These are phyloP conservation scores for Trebouxia sp. DNA, from an alignment of 139 green algal species.

Conservation along the genomic window DNA sequence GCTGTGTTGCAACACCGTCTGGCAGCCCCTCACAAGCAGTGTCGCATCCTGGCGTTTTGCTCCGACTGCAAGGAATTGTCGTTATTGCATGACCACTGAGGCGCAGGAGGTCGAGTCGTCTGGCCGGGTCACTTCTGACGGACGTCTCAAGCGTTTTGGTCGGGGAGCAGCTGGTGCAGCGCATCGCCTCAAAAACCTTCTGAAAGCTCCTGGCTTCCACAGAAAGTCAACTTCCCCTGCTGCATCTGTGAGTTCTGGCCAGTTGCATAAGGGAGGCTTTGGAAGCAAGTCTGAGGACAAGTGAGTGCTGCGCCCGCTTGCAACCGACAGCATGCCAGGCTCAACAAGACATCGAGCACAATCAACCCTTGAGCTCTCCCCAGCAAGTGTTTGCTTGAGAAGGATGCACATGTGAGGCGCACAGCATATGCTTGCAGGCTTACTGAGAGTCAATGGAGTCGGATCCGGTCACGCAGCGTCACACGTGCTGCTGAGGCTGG, in stretches of 20 bases:
- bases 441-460: background rate
- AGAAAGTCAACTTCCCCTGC: background rate
- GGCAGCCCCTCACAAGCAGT: too few species aligned
- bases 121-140: background rate
- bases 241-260: conserved; percentile 9
- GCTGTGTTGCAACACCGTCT: too few species aligned
- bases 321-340: background rate
- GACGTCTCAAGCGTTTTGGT: background rate
- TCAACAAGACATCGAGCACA: background rate
- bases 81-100: conserved; percentile 21
- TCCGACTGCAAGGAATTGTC: too few species aligned
- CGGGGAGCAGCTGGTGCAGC: background rate
- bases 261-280: background rate
- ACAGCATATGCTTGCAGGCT: background rate
- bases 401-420: too few species aligned
- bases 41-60: too few species aligned
- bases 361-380: background rate
- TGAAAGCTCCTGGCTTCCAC: background rate
- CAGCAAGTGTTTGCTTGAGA: too few species aligned
- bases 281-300: background rate
- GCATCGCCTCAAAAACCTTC: background rate
- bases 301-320: too few species aligned
- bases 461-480: conserved; percentile 3
- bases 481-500: conserved; percentile 3
- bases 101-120: background rate